Conservation (phyloP, 2,329 filamentous ascomycete species). For the Alternaria hordeiaustralica region DNA sequence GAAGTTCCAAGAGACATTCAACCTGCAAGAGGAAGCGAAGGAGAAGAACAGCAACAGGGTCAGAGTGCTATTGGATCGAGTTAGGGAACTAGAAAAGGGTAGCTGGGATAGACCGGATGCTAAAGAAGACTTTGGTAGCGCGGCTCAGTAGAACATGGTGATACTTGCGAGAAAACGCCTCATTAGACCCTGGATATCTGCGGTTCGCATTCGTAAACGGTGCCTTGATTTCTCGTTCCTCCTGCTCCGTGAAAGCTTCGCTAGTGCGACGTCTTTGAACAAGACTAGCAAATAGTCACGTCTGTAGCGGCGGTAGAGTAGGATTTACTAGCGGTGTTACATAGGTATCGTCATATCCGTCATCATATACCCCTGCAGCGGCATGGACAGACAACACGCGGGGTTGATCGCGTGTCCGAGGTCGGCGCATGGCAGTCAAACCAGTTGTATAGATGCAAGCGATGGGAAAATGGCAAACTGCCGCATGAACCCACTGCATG, state of each 20-base stretch:
- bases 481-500: conserved; percentile 12
- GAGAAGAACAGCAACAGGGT: conserved; percentile 61
- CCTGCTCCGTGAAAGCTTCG: background rate
- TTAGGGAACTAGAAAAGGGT: conserved; percentile 69
- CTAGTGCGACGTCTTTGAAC: background rate
- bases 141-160: conserved; percentile 13
- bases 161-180: background rate
- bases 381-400: conserved; percentile 4
- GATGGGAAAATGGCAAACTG: background rate
- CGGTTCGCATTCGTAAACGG: background rate
- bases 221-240: background rate
- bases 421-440: background rate
- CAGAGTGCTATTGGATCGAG: conserved; percentile 54
- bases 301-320: conserved; percentile 1
- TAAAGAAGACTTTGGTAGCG: conserved; percentile 67
- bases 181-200: background rate
- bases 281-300: background rate
- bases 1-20: conserved; percentile 65
- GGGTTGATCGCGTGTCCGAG: conserved; percentile 4
- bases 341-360: conserved; percentile 1
- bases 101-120: conserved; percentile 78
- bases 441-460: background rate
- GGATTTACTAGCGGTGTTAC: background rate
- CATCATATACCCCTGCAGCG: background rate
- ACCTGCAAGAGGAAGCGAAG: conserved; percentile 67